Evolutionary conservation across 352 stramenopile genomes (phyloP).

Genomic region (Phytophthora colocasiae): DNA sequence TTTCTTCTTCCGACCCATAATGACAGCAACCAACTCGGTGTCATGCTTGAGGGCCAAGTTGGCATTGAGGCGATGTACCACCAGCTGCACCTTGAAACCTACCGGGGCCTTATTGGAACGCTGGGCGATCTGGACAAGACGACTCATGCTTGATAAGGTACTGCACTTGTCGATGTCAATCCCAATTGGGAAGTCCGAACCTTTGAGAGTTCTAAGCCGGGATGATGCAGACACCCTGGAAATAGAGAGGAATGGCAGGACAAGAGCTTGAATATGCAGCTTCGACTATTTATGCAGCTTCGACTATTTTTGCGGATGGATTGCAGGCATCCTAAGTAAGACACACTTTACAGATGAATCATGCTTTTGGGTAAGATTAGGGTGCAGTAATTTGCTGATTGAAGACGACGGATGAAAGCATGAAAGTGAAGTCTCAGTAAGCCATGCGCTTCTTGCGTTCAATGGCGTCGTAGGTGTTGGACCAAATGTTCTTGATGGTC

Average conservation of each 20-base stretch:
- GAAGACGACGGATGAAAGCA: constrained; percentile 13
- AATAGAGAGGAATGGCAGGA: constrained; percentile 25
- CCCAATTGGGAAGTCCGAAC: constrained; percentile 32
- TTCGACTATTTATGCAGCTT: constrained; percentile 25
- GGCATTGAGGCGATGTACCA: constrained; percentile 70
- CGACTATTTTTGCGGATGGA: constrained; percentile 35
- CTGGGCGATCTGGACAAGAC: constrained; percentile 68
- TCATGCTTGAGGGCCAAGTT: constrained; percentile 55
- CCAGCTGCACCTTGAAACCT: constrained; percentile 77
- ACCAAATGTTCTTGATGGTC: constrained; percentile 84
- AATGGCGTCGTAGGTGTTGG: constrained; percentile 81
- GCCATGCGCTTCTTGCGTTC: constrained; percentile 85
- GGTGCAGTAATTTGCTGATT: constrained; percentile 7
- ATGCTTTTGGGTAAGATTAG: constrained; percentile 8
- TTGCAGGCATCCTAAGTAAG: neutral
- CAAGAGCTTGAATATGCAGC: constrained; percentile 4
- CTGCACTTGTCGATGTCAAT: constrained; percentile 22
- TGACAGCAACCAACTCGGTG: constrained; percentile 63
- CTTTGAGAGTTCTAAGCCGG: constrained; percentile 8
- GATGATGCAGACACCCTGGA: constrained; percentile 22
- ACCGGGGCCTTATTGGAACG: constrained; percentile 64
- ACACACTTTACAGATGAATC: neutral
- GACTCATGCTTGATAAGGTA: constrained; percentile 50
- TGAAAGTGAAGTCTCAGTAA: constrained; percentile 23
- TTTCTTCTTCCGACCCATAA: constrained; percentile 79